These are phyloP conservation scores for Syzygium jambos DNA, from an alignment of 345 rosid genomes.

Conservation along the genomic window DNA sequence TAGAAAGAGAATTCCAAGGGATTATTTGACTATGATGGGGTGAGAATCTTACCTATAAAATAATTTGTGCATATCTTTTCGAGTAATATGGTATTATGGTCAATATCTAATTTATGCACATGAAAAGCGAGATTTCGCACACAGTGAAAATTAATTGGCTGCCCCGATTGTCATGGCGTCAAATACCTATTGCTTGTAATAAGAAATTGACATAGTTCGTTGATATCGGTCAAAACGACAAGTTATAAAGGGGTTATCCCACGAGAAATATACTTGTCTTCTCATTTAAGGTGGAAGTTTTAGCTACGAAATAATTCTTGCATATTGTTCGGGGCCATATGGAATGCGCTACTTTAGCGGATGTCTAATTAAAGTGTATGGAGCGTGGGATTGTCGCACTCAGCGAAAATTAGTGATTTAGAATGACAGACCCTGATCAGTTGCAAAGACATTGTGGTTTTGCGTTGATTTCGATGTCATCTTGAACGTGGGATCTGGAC, in stretches of 20 bases:
- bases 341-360: background rate
- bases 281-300: background rate
- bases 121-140: background rate
- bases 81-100: background rate
- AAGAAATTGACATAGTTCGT: background rate
- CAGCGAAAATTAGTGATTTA: background rate
- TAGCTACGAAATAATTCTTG: background rate
- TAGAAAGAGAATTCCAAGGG: background rate
- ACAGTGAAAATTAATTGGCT: background rate
- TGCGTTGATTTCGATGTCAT: background rate
- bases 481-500: slow-evolving; percentile 2
- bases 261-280: background rate
- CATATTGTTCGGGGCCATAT: background rate
- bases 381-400: background rate
- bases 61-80: background rate
- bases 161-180: background rate
- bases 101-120: background rate
- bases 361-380: background rate
- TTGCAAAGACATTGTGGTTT: background rate
- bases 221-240: accelerated
- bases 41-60: background rate
- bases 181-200: background rate
- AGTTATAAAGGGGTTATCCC: accelerated
- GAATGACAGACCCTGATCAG: background rate
- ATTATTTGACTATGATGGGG: background rate